Evolutionary conservation across 192 early-diverging fungal genomes (phyloP).

Genomic region (Cladochytrium replicatum): DNA sequence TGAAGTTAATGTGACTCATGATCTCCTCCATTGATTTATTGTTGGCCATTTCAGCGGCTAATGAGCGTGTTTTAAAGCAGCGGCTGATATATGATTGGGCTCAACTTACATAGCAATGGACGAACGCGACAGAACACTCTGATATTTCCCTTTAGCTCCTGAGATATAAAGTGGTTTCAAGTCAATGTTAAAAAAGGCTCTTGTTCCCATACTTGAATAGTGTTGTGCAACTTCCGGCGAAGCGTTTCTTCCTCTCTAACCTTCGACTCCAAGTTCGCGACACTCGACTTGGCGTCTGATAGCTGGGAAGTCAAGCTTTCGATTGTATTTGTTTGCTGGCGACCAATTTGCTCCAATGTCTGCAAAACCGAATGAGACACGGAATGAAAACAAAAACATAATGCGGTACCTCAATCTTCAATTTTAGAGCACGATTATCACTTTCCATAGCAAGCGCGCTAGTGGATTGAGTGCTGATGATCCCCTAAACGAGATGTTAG

Average conservation of each 20-base stretch:
- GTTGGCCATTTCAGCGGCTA: conserved; percentile 15
- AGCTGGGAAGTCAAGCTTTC: no score
- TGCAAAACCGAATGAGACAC: no score
- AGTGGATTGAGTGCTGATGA: no score
- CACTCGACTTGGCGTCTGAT: conserved; percentile 19
- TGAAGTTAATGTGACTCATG: conserved; percentile 40
- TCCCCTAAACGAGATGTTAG: no score
- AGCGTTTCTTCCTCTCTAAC: conserved; percentile 66
- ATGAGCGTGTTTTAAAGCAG: no score
- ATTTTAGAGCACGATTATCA: no score
- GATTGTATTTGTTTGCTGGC: no score
- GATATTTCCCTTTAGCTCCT: conserved; percentile 94
- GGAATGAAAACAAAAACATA: no score
- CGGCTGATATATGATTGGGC: no score
- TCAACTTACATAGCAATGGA: conserved; percentile 44
- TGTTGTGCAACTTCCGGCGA: conserved; percentile 81
- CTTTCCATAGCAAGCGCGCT: no score
- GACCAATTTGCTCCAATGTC: no score
- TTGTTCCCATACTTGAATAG: conserved; percentile 47
- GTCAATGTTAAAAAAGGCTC: neutral
- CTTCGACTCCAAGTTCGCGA: conserved; percentile 46
- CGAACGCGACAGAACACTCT: conserved; percentile 93
- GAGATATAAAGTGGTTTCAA: neutral
- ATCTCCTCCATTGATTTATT: conserved; percentile 5
- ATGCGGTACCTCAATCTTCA: no score